phyloP scores from a whole-genome alignment of 331 rosid genomes.

The Pyrus hybrid region DNA sequence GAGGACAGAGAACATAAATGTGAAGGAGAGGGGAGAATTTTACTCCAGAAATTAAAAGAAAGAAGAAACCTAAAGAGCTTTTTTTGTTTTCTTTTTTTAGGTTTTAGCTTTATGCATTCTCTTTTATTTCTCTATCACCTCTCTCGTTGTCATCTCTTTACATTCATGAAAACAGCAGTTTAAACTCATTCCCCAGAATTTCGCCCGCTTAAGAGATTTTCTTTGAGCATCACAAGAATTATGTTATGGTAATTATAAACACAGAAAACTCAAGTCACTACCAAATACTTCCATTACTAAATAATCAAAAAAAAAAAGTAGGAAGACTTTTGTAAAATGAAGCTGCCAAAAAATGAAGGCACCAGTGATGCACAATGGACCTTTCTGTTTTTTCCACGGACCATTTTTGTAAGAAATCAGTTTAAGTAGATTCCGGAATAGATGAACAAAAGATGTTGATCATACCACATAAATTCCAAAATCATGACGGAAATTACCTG shows the following conservation, averaged over 20 bases:
- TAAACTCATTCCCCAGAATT: not conserved
- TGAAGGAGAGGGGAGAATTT: not conserved
- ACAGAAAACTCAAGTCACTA: not conserved
- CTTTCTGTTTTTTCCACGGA: not conserved
- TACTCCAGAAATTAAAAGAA: too few species aligned
- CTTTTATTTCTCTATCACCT: too few species aligned
- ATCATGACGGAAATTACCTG: conserved; percentile 44
- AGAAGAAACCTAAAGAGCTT: too few species aligned
- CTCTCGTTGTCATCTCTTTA: too few species aligned
- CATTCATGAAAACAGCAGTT: not conserved
- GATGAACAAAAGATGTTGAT: not conserved
- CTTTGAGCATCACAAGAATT: not conserved
- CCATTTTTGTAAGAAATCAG: not conserved
- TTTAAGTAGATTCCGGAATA: not conserved
- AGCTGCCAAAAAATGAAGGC: not conserved
- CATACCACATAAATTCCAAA: not conserved
- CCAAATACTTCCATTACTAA: not conserved
- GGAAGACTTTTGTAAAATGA: not conserved
- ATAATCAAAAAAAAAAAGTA: not conserved
- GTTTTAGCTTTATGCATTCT: too few species aligned
- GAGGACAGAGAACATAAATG: not conserved
- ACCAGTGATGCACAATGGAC: not conserved
- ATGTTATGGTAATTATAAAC: not conserved
- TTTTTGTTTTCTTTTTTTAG: too few species aligned
- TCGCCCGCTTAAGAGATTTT: not conserved